Evolutionary conservation across 768 basidiomycete genomes (phyloP).

Genomic region (Naematelia aurantialba): DNA sequence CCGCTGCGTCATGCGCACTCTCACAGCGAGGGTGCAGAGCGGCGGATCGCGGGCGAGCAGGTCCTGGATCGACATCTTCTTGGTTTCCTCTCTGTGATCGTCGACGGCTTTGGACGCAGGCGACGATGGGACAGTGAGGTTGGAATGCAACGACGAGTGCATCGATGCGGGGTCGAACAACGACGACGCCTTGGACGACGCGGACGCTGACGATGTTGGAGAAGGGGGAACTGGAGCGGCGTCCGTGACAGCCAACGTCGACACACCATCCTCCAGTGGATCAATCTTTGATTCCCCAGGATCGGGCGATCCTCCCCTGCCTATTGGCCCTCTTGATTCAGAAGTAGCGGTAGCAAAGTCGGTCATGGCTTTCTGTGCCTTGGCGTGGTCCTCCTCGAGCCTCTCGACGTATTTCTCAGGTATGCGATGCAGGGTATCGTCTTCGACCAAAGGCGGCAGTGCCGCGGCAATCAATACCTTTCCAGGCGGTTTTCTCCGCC

Average conservation of each 20-base stretch:
- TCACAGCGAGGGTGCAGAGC: constrained; percentile 32
- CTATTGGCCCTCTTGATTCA: constrained; percentile 14
- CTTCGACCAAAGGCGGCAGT: constrained; percentile 33
- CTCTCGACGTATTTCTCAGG: constrained; percentile 44
- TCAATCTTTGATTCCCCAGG: not conserved
- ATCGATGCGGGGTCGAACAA: constrained; percentile 9
- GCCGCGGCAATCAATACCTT: constrained; percentile 33
- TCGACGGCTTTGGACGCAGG: not conserved
- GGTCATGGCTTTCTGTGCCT: constrained; percentile 24
- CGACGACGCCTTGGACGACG: constrained; percentile 11
- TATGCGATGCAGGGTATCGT: constrained; percentile 31
- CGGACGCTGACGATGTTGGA: constrained; percentile 19
- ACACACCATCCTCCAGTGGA: constrained; percentile 22
- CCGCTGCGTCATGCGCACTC: constrained; percentile 34
- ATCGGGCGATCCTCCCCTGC: not conserved
- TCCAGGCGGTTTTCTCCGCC: constrained; percentile 11
- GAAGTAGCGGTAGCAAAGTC: not conserved
- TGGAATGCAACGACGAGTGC: not conserved
- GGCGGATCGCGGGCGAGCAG: constrained; percentile 34
- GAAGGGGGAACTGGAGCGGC: constrained; percentile 13
- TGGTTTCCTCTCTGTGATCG: not conserved
- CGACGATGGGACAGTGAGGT: constrained; percentile 6
- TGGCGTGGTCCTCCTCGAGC: constrained; percentile 38
- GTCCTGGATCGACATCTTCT: constrained; percentile 18
- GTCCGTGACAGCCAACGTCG: constrained; percentile 33